phyloP scores from a whole-genome alignment of 306 rosid species.

The Cicer chorassanicum region DNA sequence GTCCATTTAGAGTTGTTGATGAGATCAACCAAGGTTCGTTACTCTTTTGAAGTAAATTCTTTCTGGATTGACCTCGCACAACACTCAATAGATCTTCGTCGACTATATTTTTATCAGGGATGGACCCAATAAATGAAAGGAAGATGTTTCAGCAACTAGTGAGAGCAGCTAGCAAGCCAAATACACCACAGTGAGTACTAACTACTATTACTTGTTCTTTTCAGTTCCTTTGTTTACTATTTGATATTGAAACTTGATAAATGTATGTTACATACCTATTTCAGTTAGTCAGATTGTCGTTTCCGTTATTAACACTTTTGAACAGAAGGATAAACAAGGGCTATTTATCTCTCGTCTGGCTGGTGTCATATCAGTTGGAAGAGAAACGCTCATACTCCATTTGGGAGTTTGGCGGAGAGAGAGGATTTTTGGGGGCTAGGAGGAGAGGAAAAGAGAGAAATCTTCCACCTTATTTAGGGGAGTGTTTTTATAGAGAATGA shows the following conservation, averaged over 20 bases:
- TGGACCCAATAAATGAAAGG: conserved; percentile 98
- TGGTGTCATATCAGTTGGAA: background rate
- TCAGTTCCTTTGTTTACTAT: conserved; percentile 19
- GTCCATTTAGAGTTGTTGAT: conserved; percentile 98
- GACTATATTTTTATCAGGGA: conserved; percentile 59
- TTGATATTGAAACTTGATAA: conserved; percentile 25
- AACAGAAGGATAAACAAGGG: conserved; percentile 20
- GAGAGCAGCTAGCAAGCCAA: conserved; percentile 95
- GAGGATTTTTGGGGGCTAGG: too few species aligned
- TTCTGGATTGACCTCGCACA: conserved; percentile 31
- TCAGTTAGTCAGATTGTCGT: background rate
- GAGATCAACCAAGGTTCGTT: conserved; percentile 95
- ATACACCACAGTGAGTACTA: conserved; percentile 86
- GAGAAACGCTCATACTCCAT: background rate
- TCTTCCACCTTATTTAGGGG: too few species aligned
- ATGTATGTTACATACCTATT: background rate
- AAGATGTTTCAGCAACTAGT: conserved; percentile 99
- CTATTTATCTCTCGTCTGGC: background rate
- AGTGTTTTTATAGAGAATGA: too few species aligned
- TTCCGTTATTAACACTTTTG: conserved; percentile 3
- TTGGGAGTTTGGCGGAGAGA: too few species aligned
- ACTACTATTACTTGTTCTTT: conserved; percentile 32
- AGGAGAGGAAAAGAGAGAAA: too few species aligned
- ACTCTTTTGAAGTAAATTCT: conserved; percentile 25
- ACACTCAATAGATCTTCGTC: conserved; percentile 24